phyloP scores from a whole-genome alignment of 2,329 filamentous ascomycete genomes.

The Aspergillus tubingensis region DNA sequence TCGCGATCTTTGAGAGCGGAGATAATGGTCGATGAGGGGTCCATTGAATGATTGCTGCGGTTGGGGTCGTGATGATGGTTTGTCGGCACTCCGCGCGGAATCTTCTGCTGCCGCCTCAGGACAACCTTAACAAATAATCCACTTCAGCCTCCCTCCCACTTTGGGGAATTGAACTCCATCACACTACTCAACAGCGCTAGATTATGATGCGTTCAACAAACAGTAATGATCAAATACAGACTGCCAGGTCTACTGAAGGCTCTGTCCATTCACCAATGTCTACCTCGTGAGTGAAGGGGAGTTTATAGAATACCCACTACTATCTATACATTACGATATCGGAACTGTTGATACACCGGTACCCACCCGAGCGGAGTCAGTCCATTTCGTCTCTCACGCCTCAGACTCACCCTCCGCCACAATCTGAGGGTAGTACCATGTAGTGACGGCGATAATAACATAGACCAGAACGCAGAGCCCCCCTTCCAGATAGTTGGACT shows the following conservation, averaged over 20 bases:
- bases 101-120: not conserved
- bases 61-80: conserved; percentile 9
- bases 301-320: not conserved
- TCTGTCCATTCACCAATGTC: not conserved
- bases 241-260: not conserved
- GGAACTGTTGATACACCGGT: not conserved
- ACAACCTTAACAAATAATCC: not conserved
- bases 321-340: not conserved
- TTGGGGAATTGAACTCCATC: too few species aligned
- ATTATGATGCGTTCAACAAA: not conserved
- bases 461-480: conserved; percentile 71
- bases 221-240: too few species aligned
- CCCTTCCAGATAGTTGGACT: conserved; percentile 89
- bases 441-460: conserved; percentile 62
- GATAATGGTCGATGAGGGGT: conserved; percentile 25
- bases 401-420: conserved; percentile 14
- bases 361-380: not conserved
- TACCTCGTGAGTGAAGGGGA: not conserved
- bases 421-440: conserved; percentile 64
- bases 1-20: conserved; percentile 33
- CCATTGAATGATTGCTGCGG: conserved; percentile 16
- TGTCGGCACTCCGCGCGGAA: not conserved
- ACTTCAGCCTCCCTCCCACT: not conserved
- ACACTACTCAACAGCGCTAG: not conserved
- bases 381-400: not conserved